Evolutionary conservation across 1,284 basidiomycete genomes (phyloP), one percentile per base, ranked within the genome.

Genomic region (Austroboletus niveus): DNA sequence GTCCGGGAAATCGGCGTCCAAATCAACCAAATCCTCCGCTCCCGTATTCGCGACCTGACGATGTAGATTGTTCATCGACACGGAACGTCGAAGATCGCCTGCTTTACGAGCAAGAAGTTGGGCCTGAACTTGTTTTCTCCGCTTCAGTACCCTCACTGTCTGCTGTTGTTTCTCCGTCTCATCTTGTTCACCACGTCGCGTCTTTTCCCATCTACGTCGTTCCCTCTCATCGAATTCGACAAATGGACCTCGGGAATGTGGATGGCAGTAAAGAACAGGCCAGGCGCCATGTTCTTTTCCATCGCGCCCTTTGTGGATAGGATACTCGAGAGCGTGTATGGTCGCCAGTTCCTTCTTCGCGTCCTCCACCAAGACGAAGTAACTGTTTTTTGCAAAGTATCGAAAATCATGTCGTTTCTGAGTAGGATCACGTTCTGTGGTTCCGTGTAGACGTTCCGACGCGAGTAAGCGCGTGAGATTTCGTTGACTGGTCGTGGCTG

Each of bases 331-430:
- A 6, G 78, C 76, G 35, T 82, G 78, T 49, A 92, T 78, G 2
- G 89, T 86, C 7, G 87, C 84, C 12, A 89, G 69, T 57, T 94
- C 88, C 54, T 88, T 82, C 7, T 82, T 85, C 53, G 93, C 82
- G 63, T 99, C 97, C 68, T 98, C 95, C 27, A 99, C 83, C 39
- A 99, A 79, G 30, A 98, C 78, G 68, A 92, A 98, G 66, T 80
- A 86, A 51, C 80, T 84, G 44, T 81, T 79, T 49, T 87, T 85
- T 30, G 82, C 75, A 71, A 99, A 99, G 70, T 99, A 99, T 57
- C 84, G 83, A 65, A 84, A 94, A 70, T 96, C 93, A 54, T 89
- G 84, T 43, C 94, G 84, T 52, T 85, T 89, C 48, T 95, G 90
- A 11, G 82, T 85, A 1, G 92, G 86, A 70, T 99, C 97, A 38